These are phyloP conservation scores for Hortiboletus flavorubellus DNA, from an alignment of 768 basidiomycete species.

Conservation along the genomic window DNA sequence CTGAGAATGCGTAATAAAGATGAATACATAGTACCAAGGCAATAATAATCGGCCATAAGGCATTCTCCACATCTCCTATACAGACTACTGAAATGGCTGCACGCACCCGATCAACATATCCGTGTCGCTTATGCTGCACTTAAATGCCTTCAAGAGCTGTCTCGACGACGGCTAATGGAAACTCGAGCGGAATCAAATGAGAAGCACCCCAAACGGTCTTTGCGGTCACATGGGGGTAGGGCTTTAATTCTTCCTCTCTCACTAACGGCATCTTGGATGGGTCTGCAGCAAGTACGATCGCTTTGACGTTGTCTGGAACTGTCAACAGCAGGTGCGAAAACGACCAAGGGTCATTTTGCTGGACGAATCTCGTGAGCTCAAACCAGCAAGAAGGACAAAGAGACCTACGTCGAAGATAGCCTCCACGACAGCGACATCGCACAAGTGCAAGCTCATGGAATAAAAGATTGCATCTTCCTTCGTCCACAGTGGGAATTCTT, in stretches of 20 bases:
- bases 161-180: slow-evolving; percentile 12
- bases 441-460: background rate
- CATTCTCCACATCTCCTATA: too few relatives aligned
- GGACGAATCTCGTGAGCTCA: background rate
- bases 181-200: slow-evolving; percentile 16
- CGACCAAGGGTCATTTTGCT: slow-evolving; percentile 27
- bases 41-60: too few relatives aligned
- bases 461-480: slow-evolving; percentile 1
- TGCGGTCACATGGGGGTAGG: slow-evolving; percentile 3
- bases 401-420: slow-evolving; percentile 13
- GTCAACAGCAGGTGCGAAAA: slow-evolving; percentile 7
- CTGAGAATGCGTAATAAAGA: too few relatives aligned
- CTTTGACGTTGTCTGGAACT: background rate
- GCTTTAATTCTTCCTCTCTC: slow-evolving; percentile 1
- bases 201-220: slow-evolving; percentile 8
- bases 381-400: background rate
- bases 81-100: too few relatives aligned
- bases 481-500: background rate
- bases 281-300: slow-evolving; percentile 11
- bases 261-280: background rate
- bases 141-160: slow-evolving; percentile 5
- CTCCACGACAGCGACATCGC: slow-evolving; percentile 7
- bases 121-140: background rate
- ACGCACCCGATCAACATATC: too few relatives aligned
- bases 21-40: too few relatives aligned